Evolutionary conservation across 371 early-diverging fungal species (phyloP), one percentile per base, ranked within the genome.

Genomic region (Basidiobolus meristosporus): DNA sequence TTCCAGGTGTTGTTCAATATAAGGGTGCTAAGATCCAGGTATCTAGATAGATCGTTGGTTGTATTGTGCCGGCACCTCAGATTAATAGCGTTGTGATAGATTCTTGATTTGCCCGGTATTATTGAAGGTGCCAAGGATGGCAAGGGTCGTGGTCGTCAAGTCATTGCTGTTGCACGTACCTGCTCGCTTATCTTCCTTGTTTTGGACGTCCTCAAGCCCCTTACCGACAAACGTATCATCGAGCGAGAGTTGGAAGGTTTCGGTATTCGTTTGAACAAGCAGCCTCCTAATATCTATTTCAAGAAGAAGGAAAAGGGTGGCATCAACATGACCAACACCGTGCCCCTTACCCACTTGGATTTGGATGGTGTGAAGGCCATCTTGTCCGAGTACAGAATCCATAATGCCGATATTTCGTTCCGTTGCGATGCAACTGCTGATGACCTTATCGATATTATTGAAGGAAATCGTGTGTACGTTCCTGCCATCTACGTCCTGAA

Each of bases 81-180:
- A 73, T 47, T 82, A 79, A 17, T 11, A 3, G 5, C 9, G 2
- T 14, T 14, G 11, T 22, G 2, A 4, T 45, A 43, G 63, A 87
- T 57, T 78, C 82, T 53, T 47, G 90, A 85, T 73, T 61, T 85
- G 45, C 77, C 77, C 15, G 77, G 77, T 60, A 77, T 99, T 66
- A 95, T 99, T 48, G 98, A 98, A 59, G 99, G 99, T 42, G 99
- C 99, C 40, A 82, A 96, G 47, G 93, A 97, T 55, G 99, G 99
- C 43, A 95, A 95, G 56, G 99, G 99, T 57, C 81, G 99, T 60
- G 99, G 99, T 61, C 74, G 88, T 56, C 90, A 90, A 60, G 86
- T 85, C 37, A 72, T 87, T 52, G 85, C 80, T 23, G 37, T 93
- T 28, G 95, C 97, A 3, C 81, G 90, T 44, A 90, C 95, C 0